These are phyloP conservation scores for Nakataea oryzae DNA, from an alignment of 2,329 filamentous ascomycete species.

Conservation along the genomic window DNA sequence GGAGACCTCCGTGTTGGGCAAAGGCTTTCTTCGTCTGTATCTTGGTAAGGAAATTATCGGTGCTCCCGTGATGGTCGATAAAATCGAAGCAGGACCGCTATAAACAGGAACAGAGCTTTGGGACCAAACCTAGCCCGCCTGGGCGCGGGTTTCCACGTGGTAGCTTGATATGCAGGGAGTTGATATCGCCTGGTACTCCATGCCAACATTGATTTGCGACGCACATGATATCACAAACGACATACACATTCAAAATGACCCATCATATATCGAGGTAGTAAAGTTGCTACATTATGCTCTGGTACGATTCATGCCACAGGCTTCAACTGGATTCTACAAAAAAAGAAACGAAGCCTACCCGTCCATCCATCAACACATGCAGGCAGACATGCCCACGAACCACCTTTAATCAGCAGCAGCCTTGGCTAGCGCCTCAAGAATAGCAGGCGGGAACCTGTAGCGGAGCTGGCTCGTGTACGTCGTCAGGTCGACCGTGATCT, in stretches of 20 bases:
- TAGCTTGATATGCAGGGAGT: no score
- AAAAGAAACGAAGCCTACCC: not conserved
- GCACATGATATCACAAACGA: not conserved
- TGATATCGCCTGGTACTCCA: no score
- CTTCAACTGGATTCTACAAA: not conserved
- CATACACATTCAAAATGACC: not conserved
- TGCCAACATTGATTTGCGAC: no score
- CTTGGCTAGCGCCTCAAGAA: constrained; percentile 81
- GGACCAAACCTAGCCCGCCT: no score
- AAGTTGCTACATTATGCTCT: not conserved
- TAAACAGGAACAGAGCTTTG: no score
- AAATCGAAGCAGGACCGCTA: no score
- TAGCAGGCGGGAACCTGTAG: constrained; percentile 76
- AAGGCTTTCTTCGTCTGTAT: not conserved
- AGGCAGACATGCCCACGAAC: not conserved
- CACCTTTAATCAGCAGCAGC: constrained; percentile 55
- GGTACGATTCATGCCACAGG: not conserved
- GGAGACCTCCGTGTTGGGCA: not conserved
- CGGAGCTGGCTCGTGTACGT: constrained; percentile 88
- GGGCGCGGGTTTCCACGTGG: no score
- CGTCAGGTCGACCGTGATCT: constrained; percentile 81
- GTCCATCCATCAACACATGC: not conserved
- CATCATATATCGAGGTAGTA: not conserved
- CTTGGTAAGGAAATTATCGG: not conserved
- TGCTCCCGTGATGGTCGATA: not conserved